Base-by-base conservation (phyloP, 1,284 basidiomycete species). In the Veloboletus limbatus region DNA sequence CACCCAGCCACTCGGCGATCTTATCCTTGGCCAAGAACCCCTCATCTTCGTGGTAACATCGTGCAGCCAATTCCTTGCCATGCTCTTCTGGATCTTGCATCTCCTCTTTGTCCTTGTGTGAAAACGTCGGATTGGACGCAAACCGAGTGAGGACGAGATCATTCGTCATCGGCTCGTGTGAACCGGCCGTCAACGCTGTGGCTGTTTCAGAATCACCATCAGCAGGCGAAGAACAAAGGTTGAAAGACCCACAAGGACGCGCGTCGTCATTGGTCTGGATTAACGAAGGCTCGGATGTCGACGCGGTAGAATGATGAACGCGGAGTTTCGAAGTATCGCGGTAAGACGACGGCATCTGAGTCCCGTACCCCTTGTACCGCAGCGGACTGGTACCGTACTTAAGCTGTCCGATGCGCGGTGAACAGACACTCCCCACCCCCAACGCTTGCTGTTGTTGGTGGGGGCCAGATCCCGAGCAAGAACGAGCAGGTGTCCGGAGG, bases 1-100 rank as follows among this genome's bases (percentile, higher is more conserved):
- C 87, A 54, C 96, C 96, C 32, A 99, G 74, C 85, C 92, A 98
- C 66, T 97, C 92, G 1, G 96, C 93, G 58, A 97, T 91, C 73
- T 95, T 96, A 57, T 96, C 93, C 57, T 85, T 85, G 38, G 57
- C 75, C 54, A 96, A 65, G 63, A 94, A 94, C 3, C 77, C 76
- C 54, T 88, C 83, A 60, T 98, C 92, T 60, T 94, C 91, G n/a
- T 82, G 78, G 79, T 90, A 92, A 64, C 91, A 94, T 48, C 83
- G 80, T 39, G 73, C 68, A 0, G 95, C 94, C 35, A 92, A 67
- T 40, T 85, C 83, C 57, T 79, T 81, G 0, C 82, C 92, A 50
- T 80, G 76, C 21, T 76, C 70, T 47, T 91, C 85, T 45, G 81
- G 65, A 53, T 84, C 82, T 17, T 65, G 70, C n/a, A 61, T 56